Evolutionary conservation across 345 rosid genomes (phyloP), one percentile per base, ranked within the genome.

Genomic region (Citrus reticulata): DNA sequence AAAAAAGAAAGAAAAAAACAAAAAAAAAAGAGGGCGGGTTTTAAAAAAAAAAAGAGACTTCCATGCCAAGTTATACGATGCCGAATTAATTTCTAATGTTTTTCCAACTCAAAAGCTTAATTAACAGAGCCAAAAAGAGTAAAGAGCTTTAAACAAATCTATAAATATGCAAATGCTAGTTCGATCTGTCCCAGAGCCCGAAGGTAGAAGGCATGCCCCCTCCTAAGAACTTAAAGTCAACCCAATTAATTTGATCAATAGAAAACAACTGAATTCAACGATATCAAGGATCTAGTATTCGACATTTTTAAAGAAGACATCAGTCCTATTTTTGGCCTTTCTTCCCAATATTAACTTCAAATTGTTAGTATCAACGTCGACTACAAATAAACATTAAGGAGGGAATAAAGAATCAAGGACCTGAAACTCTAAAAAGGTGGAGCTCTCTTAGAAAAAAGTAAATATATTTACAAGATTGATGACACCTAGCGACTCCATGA

Each of bases 381-480:
- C 64, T 27, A 59, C 54, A 14, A 57, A 79, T 81, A 68, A 83
- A 81, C 80, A 71, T 64, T 4, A 62, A 51, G 29, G 49, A 25
- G 68, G 70, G 79, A 76, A 83, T 46, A 85, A 90, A 86, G 90
- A 86, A 86, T 86, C 81, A 68, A 81, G 67, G 78, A 76, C 84
- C 89, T 81, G 66, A 72, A 77, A 77, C 76, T 75, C 89, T 84
- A 81, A 30, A 30, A 82, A 78, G 17, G 10, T 34, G 82, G 81
- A 79, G 90, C 89, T 82, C 88, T 32, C 64, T 24, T 19, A 68
- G 82, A 71, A 69, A 77, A 32, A 77, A 55, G 78, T 51, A 42
- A 29, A 77, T 57, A 79, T 87, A 86, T 88, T 84, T 90, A 88
- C 93, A 88, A 68, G 78, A 69, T 66, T 42, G 30, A 39, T 13